Conservation (phyloP, 2,329 filamentous ascomycete species). For the Curvularia sp. region DNA sequence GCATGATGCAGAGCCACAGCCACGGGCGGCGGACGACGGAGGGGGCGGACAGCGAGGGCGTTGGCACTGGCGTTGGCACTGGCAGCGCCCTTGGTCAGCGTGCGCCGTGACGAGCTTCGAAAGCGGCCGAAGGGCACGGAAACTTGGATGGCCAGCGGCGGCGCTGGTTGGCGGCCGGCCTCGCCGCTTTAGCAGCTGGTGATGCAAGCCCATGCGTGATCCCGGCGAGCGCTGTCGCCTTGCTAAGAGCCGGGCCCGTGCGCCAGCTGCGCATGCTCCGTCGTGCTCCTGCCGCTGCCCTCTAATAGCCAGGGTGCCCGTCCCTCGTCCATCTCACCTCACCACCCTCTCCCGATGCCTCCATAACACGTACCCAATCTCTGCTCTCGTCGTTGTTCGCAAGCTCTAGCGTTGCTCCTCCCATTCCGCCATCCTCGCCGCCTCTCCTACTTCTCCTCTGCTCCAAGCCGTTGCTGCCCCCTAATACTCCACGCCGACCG, state of each 20-base stretch:
- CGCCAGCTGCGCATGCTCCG: constrained; percentile 10
- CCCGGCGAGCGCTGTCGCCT: constrained; percentile 25
- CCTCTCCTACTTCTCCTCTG: not conserved
- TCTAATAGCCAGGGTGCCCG: constrained; percentile 26
- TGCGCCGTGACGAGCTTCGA: constrained; percentile 13
- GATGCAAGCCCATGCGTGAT: constrained; percentile 14
- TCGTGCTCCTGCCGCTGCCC: constrained; percentile 11
- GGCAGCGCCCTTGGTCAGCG: not conserved
- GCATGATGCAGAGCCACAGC: not conserved
- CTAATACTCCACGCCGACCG: constrained; percentile 35
- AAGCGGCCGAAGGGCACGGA: constrained; percentile 18
- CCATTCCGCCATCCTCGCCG: not conserved
- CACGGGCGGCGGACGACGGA: constrained; percentile 11
- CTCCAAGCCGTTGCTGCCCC: constrained; percentile 14
- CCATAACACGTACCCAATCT: constrained; percentile 36
- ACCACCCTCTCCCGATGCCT: constrained; percentile 37
- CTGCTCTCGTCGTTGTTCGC: constrained; percentile 35
- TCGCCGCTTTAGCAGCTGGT: constrained; percentile 24
- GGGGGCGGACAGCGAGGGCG: not conserved
- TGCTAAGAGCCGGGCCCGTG: not conserved
- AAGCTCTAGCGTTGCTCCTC: constrained; percentile 36
- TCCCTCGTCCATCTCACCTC: constrained; percentile 33
- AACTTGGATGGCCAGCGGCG: constrained; percentile 25
- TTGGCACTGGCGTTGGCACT: too few species aligned
- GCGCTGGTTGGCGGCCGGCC: constrained; percentile 17